Conservation (phyloP, 148 eudicot species). For the Heliamphora exappendiculata region DNA sequence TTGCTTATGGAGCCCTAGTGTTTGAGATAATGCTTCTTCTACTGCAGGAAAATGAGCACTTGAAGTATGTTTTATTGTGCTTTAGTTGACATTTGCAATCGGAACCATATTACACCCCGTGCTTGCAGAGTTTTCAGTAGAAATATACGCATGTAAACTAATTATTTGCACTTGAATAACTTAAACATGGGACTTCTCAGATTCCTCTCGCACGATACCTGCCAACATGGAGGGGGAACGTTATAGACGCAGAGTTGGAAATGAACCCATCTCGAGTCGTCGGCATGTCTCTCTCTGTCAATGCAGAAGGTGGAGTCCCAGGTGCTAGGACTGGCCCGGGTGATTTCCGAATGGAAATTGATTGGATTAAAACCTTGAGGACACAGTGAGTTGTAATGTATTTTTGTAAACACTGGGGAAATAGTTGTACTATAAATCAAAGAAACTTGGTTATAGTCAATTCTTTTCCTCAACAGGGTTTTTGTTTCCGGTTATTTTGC, state of each 20-base stretch:
- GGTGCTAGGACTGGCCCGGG: constrained; percentile 83
- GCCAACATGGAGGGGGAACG: constrained; percentile 97
- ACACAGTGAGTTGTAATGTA: constrained; percentile 23
- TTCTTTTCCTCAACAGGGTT: background rate
- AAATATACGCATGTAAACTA: background rate
- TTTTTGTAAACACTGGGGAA: background rate
- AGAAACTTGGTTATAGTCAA: background rate
- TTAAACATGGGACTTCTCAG: constrained; percentile 25
- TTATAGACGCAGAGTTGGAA: constrained; percentile 75
- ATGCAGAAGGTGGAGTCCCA: constrained; percentile 87
- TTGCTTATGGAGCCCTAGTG: background rate
- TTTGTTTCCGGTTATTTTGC: background rate
- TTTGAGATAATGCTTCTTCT: constrained; percentile 16
- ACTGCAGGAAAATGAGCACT: background rate
- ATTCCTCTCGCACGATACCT: constrained; percentile 82
- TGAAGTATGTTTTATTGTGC: background rate
- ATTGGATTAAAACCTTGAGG: constrained; percentile 91
- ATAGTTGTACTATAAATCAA: constrained; percentile 3
- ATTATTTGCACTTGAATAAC: background rate
- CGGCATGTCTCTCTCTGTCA: constrained; percentile 89
- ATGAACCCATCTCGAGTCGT: constrained; percentile 87
- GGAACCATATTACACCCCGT: background rate
- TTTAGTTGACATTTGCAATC: background rate
- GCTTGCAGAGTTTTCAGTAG: background rate
- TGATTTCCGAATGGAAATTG: constrained; percentile 78